Evolutionary conservation across 805 yeast genomes (phyloP), one percentile per base, ranked within the genome.

Genomic region (Ogataea salicorniae): DNA sequence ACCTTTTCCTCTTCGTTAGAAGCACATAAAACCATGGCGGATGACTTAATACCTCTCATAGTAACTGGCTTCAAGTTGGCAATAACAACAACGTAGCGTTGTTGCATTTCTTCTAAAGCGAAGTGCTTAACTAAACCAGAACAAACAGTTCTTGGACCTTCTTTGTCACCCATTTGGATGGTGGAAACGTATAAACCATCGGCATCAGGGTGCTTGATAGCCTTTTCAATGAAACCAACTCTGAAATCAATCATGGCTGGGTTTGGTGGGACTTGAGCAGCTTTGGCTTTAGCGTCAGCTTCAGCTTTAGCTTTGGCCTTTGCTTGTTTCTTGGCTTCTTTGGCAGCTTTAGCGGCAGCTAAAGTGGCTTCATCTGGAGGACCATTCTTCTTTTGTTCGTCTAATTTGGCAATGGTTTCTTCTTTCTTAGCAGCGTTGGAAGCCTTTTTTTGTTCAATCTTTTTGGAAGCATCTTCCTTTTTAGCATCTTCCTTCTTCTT

Each of bases 101-200:
- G 80, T 78, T 94, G 99, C 96, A 94, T 85, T 39, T 86, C 95
- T 72, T 94, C 98, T 55, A 95, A 68, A 37, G 96, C 83, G 64
- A 87, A 77, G 71, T 87, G 82, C 58, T 88, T 88, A 53, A 90
- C 97, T 61, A 94, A 77, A 58, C 99, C 99, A 13, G 97, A 88
- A 74, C 99, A 94, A 48, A 94, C 96, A 31, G 98, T 94, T 76
- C 99, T 83, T 63, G 99, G 99, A 50, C 95, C 95, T 66, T 88
- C 96, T 53, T 76, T 91, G 61, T 94, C 99, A 57, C 99, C 99
- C 76, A 87, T 83, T 54, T 95, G 88, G 60, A 94, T 94, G 45
- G 99, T 94, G 29, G 98, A 94, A 48, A 94, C 96, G 67, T 94
- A 94, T 60, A 94, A 76, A 1, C 96, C 78, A 70, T 94, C 99